These are phyloP conservation scores for Diophrys appendiculata DNA, from an alignment of 73 alveolate genomes.

Conservation along the genomic window DNA sequence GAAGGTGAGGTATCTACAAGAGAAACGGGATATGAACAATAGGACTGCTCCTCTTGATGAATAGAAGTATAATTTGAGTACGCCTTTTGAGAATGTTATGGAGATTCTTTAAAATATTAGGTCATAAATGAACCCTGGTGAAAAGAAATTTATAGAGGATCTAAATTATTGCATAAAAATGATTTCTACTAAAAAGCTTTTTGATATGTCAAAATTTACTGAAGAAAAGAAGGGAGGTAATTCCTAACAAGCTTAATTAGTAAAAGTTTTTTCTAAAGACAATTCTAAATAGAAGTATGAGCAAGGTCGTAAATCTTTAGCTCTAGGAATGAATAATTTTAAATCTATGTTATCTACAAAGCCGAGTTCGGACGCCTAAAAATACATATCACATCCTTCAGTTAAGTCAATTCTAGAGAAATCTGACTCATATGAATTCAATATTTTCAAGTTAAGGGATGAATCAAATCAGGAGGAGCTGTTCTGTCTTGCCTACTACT, in stretches of 20 bases:
- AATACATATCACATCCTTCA: neutral
- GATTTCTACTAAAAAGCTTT: conserved; percentile 24
- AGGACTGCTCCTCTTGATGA: neutral
- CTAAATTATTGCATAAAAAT: conserved; percentile 31
- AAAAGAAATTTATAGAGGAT: conserved; percentile 8
- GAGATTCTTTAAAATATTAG: neutral
- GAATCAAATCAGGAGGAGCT: conserved; percentile 26
- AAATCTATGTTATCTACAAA: neutral
- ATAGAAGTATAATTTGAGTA: neutral
- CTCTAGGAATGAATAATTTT: neutral
- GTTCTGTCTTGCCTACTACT: neutral
- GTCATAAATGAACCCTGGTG: neutral
- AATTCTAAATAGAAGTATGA: neutral
- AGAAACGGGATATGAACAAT: neutral
- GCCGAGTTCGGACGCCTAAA: neutral
- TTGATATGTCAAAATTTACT: conserved; percentile 12
- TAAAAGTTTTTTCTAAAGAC: neutral
- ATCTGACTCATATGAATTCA: conserved; percentile 8
- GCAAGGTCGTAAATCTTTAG: neutral
- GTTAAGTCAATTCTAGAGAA: conserved; percentile 6
- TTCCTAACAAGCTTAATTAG: neutral
- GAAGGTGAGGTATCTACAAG: neutral
- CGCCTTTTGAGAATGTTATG: neutral
- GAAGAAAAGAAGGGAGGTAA: neutral
- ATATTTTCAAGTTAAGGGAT: conserved; percentile 9